Conservation (phyloP, 768 basidiomycete species). For the Lactarius trivialis region DNA sequence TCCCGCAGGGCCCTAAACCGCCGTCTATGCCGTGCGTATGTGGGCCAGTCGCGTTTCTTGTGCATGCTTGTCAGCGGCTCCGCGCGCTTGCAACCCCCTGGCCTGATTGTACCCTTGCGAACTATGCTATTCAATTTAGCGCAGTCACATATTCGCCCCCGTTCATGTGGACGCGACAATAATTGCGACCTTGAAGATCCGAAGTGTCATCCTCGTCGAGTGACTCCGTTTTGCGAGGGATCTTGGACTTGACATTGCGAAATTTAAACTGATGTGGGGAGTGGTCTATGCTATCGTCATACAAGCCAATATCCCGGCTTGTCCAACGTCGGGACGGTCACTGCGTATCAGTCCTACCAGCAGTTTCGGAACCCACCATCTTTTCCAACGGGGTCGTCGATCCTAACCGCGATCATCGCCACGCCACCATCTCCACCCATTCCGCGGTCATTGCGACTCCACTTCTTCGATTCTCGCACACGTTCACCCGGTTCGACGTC, state of each 20-base stretch:
- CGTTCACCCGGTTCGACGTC: too few species aligned
- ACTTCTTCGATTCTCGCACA: not conserved
- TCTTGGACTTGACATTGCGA: not conserved
- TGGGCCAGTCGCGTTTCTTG: not conserved
- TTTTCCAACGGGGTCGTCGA: not conserved
- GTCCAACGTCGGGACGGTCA: not conserved
- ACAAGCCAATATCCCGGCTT: not conserved
- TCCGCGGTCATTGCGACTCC: not conserved
- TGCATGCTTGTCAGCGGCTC: not conserved
- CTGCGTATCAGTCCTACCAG: not conserved
- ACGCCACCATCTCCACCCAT: not conserved
- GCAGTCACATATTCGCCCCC: not conserved
- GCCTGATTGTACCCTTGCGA: not conserved
- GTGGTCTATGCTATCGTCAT: not conserved
- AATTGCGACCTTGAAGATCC: too few species aligned
- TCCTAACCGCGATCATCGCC: not conserved
- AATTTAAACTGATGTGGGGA: not conserved
- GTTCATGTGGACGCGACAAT: not conserved
- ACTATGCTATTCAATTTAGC: not conserved
- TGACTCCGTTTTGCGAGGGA: not conserved
- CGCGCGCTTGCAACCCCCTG: too few species aligned
- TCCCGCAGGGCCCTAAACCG: not conserved
- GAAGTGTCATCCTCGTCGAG: not conserved
- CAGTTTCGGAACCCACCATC: not conserved
- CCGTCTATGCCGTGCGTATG: not conserved